Conservation (phyloP, 164 flowering plant genomes). For the Saururus chinensis region DNA sequence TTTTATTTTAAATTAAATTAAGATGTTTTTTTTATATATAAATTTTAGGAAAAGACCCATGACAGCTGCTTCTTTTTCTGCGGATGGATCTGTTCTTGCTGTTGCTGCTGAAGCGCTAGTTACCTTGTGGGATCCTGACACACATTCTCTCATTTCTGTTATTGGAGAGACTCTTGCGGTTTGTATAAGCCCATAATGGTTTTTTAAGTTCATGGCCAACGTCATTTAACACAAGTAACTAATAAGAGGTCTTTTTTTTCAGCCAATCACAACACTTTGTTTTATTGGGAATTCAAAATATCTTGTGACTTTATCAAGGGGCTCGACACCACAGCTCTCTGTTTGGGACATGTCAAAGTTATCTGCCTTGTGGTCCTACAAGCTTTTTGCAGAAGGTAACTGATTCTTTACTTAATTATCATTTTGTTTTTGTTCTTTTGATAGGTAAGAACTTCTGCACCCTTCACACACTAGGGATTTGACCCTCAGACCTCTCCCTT, state of each 20-base stretch:
- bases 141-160: slow-evolving; percentile 68
- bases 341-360: slow-evolving; percentile 80
- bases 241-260: slow-evolving; percentile 11
- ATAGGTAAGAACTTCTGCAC: too few relatives aligned
- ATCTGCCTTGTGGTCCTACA: slow-evolving; percentile 71
- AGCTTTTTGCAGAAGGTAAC: slow-evolving; percentile 64
- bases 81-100: slow-evolving; percentile 89
- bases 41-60: slow-evolving; percentile 53
- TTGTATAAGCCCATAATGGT: neutral
- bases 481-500: too few relatives aligned
- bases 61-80: slow-evolving; percentile 91
- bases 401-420: too few relatives aligned
- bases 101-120: slow-evolving; percentile 86
- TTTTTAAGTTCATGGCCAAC: neutral
- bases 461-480: too few relatives aligned
- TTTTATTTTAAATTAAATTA: neutral
- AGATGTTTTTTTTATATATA: neutral
- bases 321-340: slow-evolving; percentile 54
- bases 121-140: slow-evolving; percentile 85
- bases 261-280: slow-evolving; percentile 53
- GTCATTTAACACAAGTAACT: neutral
- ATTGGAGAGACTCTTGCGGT: slow-evolving; percentile 72
- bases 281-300: slow-evolving; percentile 68
- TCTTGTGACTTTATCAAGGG: slow-evolving; percentile 60
- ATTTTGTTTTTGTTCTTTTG: too few relatives aligned